phyloP scores from a whole-genome alignment of 306 rosid species.

The Luffa acutangula region DNA sequence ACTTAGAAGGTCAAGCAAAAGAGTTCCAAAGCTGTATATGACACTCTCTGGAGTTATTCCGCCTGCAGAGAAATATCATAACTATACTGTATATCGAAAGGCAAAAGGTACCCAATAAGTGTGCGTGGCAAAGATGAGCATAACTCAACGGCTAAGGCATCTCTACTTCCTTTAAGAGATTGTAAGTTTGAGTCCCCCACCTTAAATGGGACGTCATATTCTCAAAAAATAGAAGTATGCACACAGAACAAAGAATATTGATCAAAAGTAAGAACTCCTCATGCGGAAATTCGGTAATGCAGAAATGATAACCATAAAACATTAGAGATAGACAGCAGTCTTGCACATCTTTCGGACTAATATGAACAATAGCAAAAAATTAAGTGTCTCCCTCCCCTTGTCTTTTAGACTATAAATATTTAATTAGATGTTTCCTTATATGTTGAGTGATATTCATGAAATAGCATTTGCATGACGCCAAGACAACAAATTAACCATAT shows the following conservation, averaged over 20 bases:
- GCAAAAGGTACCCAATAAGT: not conserved
- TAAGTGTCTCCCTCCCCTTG: not conserved
- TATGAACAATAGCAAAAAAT: not conserved
- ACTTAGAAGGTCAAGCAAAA: slow-evolving; percentile 92
- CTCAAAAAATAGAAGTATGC: not conserved
- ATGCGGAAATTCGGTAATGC: not conserved
- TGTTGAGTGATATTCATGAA: not conserved
- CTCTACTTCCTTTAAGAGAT: not conserved
- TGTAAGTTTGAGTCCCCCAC: not conserved
- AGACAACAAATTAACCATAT: not conserved
- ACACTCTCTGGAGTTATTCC: slow-evolving; percentile 92
- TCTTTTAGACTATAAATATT: not conserved
- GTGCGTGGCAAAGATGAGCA: not conserved
- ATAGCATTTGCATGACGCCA: not conserved
- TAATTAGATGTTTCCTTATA: not conserved
- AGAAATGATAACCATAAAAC: not conserved
- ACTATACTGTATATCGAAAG: not conserved
- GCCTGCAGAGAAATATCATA: slow-evolving; percentile 32
- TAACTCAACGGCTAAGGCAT: not conserved
- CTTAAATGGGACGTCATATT: not conserved
- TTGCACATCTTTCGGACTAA: not conserved
- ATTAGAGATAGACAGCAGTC: not conserved
- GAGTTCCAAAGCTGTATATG: slow-evolving; percentile 89
- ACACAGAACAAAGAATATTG: not conserved
- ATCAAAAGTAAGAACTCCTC: not conserved